Base-by-base conservation (phyloP, 2,329 filamentous ascomycete species). In the Diaporthe amygdali region DNA sequence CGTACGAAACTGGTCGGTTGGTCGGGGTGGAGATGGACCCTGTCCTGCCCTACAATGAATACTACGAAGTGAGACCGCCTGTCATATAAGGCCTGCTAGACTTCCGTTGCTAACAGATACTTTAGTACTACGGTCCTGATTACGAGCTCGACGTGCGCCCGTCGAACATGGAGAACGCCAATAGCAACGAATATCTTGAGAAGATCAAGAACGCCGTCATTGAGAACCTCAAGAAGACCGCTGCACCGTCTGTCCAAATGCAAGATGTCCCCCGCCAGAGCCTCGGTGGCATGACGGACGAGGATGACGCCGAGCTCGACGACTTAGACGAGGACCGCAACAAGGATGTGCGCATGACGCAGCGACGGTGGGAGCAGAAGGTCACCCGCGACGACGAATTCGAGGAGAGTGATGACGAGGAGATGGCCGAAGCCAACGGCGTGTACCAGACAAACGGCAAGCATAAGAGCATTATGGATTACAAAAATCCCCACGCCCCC, bases 41-140 rank as follows among this genome's bases (percentile, higher is more conserved):
- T 6, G 91, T 93, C n/a, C 87, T 98, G 49, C 96, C 96, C 0
- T 98, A 95, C 82, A 98, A 97, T 74, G 96, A 98, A 84, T 98
- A 98, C 82, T 98, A 98, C 79, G 90, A 92, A 79, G 90, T 91
- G 81, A 78, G 82, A 77, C 30, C 8, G 3, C n/a, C 37, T 2
- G 22, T 14, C 7, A 22, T 49, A 20, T 4, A 25, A 14, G n/a
- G n/a, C 27, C 32, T 30, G 22, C 49, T 66, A 34, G 54, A 41
- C 15, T 37, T 9, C 10, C 14, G 14, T n/a, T 52, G 22, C 44
- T 73, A 9, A 47, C 74, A 75, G 59, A 75, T 76, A 67, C 25
- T 73, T 85, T 84, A 96, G 87, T 97, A 97, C 78, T 99, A 98
- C 80, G 94, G 93, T 17, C 93, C 93, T 8, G 94, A 97, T 76